These are phyloP conservation scores for Vanrija sp. DNA, from an alignment of 1,284 basidiomycete genomes.

Conservation along the genomic window DNA sequence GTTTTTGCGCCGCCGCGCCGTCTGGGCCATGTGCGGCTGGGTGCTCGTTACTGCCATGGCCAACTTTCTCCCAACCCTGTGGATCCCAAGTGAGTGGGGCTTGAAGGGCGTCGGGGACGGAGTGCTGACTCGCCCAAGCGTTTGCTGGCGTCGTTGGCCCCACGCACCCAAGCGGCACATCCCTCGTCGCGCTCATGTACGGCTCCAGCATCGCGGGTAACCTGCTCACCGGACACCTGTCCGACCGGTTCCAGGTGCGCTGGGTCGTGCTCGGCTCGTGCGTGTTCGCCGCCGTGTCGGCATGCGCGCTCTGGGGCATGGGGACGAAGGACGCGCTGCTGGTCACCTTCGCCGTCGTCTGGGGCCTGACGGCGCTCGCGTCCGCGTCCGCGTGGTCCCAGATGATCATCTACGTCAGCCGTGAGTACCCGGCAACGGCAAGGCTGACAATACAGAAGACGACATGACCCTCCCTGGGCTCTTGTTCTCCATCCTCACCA, in stretches of 20 bases:
- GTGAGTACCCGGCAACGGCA: no score
- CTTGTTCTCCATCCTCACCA: constrained; percentile 41
- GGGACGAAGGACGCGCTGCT: constrained; percentile 30
- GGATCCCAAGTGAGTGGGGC: constrained; percentile 13
- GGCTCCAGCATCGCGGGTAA: constrained; percentile 31
- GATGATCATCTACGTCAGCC: constrained; percentile 32
- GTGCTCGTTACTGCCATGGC: constrained; percentile 39
- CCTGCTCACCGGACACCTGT: constrained; percentile 35
- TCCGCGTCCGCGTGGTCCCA: constrained; percentile 38
- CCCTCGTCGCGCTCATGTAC: constrained; percentile 45
- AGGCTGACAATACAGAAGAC: constrained; percentile 27
- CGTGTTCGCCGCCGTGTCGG: constrained; percentile 31
- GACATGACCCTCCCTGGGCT: constrained; percentile 35
- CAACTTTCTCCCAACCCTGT: constrained; percentile 45
- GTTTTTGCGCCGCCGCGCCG: constrained; percentile 26
- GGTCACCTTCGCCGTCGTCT: constrained; percentile 29
- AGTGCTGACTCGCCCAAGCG: constrained; percentile 5
- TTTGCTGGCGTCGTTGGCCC: constrained; percentile 39
- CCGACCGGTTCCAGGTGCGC: constrained; percentile 36
- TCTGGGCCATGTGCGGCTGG: constrained; percentile 32
- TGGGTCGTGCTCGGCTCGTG: constrained; percentile 34
- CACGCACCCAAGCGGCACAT: constrained; percentile 36
- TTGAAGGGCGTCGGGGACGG: no score
- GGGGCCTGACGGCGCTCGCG: constrained; percentile 30
- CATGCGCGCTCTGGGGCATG: constrained; percentile 47